A percentile compares a stretch with the other conserved stretches of the same genome.
Evolutionary conservation across 176 grass and related monocot species (phyloP).

Genomic region (Stipa capillata): DNA sequence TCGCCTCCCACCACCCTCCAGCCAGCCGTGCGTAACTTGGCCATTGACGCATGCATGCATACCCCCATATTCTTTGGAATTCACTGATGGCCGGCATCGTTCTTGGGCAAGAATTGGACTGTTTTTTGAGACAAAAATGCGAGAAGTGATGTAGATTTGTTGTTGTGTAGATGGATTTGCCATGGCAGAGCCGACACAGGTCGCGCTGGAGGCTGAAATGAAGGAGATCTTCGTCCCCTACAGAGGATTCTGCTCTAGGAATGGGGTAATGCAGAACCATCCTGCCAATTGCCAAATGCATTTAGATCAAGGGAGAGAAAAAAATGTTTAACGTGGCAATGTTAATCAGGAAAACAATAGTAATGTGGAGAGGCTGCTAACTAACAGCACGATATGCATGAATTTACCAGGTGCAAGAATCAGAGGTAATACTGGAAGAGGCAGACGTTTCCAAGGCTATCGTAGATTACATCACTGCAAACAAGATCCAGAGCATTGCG

Average conservation of each 20-base stretch:
- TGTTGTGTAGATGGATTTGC: conserved; percentile 49
- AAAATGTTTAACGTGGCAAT: not conserved
- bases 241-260: conserved; percentile 59
- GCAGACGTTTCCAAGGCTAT: conserved; percentile 68
- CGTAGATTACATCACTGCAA: conserved; percentile 49
- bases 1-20: conserved; percentile 24
- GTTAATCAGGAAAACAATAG: not conserved
- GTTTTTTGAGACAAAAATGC: not conserved
- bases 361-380: too few species aligned
- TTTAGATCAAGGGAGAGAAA: not conserved
- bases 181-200: conserved; percentile 34
- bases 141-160: not conserved
- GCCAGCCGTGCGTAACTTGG: conserved; percentile 45
- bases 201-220: conserved; percentile 53
- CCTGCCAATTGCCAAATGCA: not conserved
- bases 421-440: conserved; percentile 74
- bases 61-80: not conserved
- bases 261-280: conserved; percentile 38
- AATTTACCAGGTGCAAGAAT: conserved; percentile 36
- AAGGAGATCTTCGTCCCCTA: conserved; percentile 62
- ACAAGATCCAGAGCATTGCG: conserved; percentile 65
- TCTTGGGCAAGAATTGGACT: not conserved
- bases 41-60: not conserved
- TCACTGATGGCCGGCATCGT: not conserved
- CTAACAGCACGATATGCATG: not conserved